Evolutionary conservation across 257 asterid genomes (phyloP).

Genomic region (Buddleja alternifolia): DNA sequence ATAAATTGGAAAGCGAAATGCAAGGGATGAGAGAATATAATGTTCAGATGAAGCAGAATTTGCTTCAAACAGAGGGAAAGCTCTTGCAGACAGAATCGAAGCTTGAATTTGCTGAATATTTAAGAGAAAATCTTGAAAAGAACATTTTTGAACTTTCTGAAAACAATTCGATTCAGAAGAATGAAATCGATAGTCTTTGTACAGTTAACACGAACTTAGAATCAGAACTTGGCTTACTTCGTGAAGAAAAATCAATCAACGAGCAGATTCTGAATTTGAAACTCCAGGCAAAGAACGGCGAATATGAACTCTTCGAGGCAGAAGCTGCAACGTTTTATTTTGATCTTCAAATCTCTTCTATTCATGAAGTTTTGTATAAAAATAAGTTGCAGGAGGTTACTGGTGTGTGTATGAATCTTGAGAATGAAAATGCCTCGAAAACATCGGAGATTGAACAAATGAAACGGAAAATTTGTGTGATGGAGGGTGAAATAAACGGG

Average conservation of each 20-base stretch:
- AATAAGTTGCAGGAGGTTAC: constrained; percentile 73
- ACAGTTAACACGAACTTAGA: constrained; percentile 48
- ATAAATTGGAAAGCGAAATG: constrained; percentile 58
- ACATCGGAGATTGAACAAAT: constrained; percentile 59
- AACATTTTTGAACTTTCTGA: constrained; percentile 59
- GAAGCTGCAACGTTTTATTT: constrained; percentile 82
- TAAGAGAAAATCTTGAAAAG: constrained; percentile 51
- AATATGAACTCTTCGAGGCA: constrained; percentile 80
- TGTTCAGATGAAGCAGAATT: constrained; percentile 44
- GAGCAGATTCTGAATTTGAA: constrained; percentile 61
- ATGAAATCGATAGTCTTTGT: constrained; percentile 62
- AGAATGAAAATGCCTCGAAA: constrained; percentile 53
- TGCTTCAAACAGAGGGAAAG: constrained; percentile 55
- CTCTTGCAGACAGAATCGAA: constrained; percentile 53
- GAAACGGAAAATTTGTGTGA: constrained; percentile 53
- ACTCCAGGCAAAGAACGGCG: constrained; percentile 59
- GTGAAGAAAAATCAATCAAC: constrained; percentile 48
- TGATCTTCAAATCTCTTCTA: constrained; percentile 78
- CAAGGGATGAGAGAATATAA: constrained; percentile 51
- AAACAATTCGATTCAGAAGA: constrained; percentile 44
- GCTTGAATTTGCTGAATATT: constrained; percentile 57
- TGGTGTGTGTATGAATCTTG: constrained; percentile 57
- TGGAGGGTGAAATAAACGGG: constrained; percentile 66
- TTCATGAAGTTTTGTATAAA: constrained; percentile 57
- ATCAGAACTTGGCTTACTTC: constrained; percentile 55